phyloP scores from a whole-genome alignment of 352 stramenopile genomes.

The Globisporangium parvum region DNA sequence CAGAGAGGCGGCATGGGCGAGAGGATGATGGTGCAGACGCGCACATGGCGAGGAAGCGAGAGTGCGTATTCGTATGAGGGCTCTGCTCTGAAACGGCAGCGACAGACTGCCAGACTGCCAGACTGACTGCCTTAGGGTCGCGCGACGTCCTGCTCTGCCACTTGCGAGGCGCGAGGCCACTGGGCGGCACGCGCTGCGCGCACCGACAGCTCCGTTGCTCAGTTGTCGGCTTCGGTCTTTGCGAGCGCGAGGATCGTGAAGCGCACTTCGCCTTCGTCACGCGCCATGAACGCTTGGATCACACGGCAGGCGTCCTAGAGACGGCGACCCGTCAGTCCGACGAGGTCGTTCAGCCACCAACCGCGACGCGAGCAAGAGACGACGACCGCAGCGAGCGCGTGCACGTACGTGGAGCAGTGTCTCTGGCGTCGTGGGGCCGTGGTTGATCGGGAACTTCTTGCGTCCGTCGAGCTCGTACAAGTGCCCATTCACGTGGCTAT shows the following conservation, averaged over 20 bases:
- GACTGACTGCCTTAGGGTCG: too few relatives aligned
- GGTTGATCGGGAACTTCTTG: conserved; percentile 92
- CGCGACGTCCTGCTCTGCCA: background rate
- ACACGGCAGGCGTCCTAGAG: conserved; percentile 81
- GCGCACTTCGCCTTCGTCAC: conserved; percentile 91
- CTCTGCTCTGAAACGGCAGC: background rate
- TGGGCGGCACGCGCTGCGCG: too few relatives aligned
- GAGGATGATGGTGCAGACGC: too few relatives aligned
- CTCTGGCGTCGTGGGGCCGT: conserved; percentile 81
- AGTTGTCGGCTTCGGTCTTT: conserved; percentile 38
- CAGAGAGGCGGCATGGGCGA: too few relatives aligned
- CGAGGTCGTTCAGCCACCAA: too few relatives aligned
- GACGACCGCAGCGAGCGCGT: background rate
- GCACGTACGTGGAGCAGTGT: conserved; percentile 79
- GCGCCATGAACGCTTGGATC: conserved; percentile 92
- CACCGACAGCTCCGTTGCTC: too few relatives aligned
- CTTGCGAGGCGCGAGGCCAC: background rate
- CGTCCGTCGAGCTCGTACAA: conserved; percentile 96
- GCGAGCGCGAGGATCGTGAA: conserved; percentile 94
- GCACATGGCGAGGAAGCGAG: too few relatives aligned
- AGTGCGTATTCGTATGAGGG: too few relatives aligned
- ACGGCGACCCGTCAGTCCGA: background rate
- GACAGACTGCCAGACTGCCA: background rate
- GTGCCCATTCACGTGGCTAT: conserved; percentile 83
- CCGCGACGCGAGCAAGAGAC: background rate